Evolutionary conservation across 805 yeast species (phyloP).

Genomic region (Lachancea fermentati): DNA sequence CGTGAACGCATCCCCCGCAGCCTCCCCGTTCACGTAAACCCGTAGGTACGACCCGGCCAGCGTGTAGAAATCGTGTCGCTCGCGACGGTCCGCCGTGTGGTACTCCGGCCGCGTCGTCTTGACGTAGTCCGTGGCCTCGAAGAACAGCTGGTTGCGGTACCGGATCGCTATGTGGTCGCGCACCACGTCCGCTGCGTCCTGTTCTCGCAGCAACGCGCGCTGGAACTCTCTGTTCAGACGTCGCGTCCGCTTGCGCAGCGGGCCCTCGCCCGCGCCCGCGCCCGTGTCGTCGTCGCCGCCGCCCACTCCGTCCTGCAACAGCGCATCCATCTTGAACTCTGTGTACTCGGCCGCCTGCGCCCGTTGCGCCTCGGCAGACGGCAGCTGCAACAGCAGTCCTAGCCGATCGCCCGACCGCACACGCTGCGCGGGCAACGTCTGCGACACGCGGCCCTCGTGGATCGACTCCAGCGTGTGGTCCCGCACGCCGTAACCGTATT

Average conservation of each 20-base stretch:
- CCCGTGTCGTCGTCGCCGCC: background rate
- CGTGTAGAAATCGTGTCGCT: conserved; percentile 36
- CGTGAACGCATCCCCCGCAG: conserved; percentile 58
- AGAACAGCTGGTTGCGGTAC: conserved; percentile 69
- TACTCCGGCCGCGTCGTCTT: conserved; percentile 32
- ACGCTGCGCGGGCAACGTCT: conserved; percentile 42
- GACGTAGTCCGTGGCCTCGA: conserved; percentile 69
- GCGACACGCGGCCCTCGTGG: conserved; percentile 40
- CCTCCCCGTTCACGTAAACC: conserved; percentile 73
- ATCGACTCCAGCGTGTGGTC: conserved; percentile 72
- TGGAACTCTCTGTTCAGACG: conserved; percentile 24
- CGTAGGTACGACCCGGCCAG: conserved; percentile 49
- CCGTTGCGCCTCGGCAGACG: conserved; percentile 44
- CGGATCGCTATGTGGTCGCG: conserved; percentile 87
- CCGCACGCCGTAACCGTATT: conserved; percentile 86
- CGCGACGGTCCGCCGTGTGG: conserved; percentile 27
- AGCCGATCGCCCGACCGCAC: conserved; percentile 74
- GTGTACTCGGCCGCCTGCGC: conserved; percentile 37
- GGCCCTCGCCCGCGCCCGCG: conserved; percentile 6
- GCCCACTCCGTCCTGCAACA: conserved; percentile 9
- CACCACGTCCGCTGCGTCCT: conserved; percentile 40
- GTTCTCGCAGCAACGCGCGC: conserved; percentile 25
- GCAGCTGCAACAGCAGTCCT: conserved; percentile 71
- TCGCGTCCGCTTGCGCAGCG: conserved; percentile 8
- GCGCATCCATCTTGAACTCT: conserved; percentile 25